Percentiles rank a stretch among this genome's conserved stretches.
phyloP scores from a whole-genome alignment of 2,329 filamentous ascomycete genomes.

The Fusarium xylarioides region DNA sequence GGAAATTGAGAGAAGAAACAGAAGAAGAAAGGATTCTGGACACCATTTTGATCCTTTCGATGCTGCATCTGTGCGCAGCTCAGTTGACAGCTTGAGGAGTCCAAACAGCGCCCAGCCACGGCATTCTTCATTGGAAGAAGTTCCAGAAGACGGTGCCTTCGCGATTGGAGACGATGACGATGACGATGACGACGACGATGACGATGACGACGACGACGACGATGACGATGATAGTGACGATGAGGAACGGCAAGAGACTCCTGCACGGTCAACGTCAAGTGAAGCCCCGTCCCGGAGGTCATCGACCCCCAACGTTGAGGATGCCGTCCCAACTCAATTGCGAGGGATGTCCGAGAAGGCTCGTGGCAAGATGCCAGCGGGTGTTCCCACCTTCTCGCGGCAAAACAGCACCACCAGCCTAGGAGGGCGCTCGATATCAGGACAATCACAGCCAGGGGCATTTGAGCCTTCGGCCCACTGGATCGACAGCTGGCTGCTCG shows the following conservation, averaged over 20 bases:
- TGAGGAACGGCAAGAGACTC: constrained; percentile 61
- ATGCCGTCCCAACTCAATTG: constrained; percentile 82
- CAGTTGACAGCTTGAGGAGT: constrained; percentile 73
- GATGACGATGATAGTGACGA: constrained; percentile 66
- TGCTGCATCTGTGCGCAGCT: constrained; percentile 63
- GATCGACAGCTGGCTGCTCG: constrained; percentile 95
- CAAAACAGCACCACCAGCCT: constrained; percentile 91
- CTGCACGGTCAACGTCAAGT: constrained; percentile 71
- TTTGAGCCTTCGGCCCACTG: constrained; percentile 85
- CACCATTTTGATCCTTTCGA: constrained; percentile 62
- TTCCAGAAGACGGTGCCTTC: constrained; percentile 77
- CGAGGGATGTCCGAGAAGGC: constrained; percentile 98
- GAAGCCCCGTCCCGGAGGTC: constrained; percentile 71
- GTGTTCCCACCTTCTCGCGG: constrained; percentile 81
- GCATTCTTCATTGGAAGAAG: constrained; percentile 44
- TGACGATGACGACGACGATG: constrained; percentile 55
- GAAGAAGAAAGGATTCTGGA: constrained; percentile 71
- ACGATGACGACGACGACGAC: constrained; percentile 62
- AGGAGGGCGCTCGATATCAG: constrained; percentile 68
- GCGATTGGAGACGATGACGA: constrained; percentile 81
- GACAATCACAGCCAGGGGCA: constrained; percentile 63
- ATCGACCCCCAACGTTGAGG: constrained; percentile 74
- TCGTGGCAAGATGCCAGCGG: constrained; percentile 91
- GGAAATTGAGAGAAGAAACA: constrained; percentile 84
- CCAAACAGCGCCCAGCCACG: constrained; percentile 53